Conservation (phyloP, 2,329 filamentous ascomycete genomes). For the Gnomoniopsis smithogilvyi region DNA sequence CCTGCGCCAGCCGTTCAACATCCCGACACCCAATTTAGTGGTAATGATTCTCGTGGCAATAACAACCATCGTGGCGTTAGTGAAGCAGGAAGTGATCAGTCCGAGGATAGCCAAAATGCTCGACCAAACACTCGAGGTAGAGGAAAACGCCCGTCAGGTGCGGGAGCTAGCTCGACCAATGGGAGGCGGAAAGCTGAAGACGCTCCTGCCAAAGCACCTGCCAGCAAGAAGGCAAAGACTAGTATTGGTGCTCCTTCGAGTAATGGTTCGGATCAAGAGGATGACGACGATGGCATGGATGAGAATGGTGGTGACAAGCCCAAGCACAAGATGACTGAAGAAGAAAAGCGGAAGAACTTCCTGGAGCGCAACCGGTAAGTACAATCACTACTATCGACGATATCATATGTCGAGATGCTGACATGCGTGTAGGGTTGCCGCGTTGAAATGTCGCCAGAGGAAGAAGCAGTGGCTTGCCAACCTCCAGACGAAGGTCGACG, state of each 20-base stretch:
- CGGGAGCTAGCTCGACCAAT: conserved; percentile 43
- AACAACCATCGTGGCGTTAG: conserved; percentile 55
- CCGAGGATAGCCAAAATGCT: conserved; percentile 69
- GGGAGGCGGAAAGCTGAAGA: conserved; percentile 79
- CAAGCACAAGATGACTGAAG: conserved; percentile 88
- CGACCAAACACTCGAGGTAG: conserved; percentile 64
- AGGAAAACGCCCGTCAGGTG: conserved; percentile 61
- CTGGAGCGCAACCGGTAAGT: conserved; percentile 88
- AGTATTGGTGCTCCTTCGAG: conserved; percentile 32
- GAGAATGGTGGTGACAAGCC: conserved; percentile 57
- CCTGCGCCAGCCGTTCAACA: conserved; percentile 33
- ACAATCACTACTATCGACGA: conserved; percentile 15
- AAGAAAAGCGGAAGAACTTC: conserved; percentile 98
- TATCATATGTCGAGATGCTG: background rate
- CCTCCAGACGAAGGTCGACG: conserved; percentile 88
- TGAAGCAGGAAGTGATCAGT: conserved; percentile 66
- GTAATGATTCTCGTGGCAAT: conserved; percentile 37
- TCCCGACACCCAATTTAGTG: conserved; percentile 47
- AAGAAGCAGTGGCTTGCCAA: conserved; percentile 99
- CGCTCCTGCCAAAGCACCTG: conserved; percentile 56
- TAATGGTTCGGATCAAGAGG: conserved; percentile 30
- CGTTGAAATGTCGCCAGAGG: conserved; percentile 91
- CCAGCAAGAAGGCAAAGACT: conserved; percentile 68
- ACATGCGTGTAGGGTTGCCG: conserved; percentile 68
- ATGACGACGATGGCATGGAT: conserved; percentile 50